Conservation (phyloP, 2,329 filamentous ascomycete species). For the Calycina herbarum region DNA sequence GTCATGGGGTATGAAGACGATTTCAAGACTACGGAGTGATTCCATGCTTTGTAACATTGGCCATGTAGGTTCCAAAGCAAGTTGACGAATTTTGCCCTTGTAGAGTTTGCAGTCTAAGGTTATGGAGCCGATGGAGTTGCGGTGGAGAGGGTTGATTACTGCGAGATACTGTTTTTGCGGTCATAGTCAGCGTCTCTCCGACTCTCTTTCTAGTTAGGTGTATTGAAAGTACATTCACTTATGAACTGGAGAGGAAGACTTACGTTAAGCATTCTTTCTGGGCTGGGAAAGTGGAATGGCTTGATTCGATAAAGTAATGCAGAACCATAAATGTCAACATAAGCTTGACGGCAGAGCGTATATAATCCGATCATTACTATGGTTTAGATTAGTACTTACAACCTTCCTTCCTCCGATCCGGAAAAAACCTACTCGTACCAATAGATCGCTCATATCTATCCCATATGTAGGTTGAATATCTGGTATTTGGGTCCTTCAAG, state of each 20-base stretch:
- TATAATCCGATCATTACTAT: neutral
- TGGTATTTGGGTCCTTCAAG: no score
- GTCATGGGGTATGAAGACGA: neutral
- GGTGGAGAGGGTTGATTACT: neutral
- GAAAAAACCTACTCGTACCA: neutral
- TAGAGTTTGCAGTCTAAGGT: neutral
- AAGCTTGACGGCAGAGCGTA: neutral
- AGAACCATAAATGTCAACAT: constrained; percentile 1
- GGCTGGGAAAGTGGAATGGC: neutral
- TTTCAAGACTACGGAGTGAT: neutral
- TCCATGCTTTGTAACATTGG: neutral
- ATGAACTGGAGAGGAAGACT: neutral
- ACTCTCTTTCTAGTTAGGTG: no score
- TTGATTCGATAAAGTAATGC: neutral
- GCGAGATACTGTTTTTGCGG: neutral
- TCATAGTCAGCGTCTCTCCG: no score
- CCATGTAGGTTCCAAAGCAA: neutral
- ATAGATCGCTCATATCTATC: neutral
- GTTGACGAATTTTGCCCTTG: neutral
- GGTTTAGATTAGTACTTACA: neutral
- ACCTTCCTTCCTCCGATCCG: no score
- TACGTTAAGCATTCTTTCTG: neutral
- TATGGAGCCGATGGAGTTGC: neutral
- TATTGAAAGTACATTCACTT: no score
- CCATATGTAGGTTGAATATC: neutral